Percentiles rank a stretch among this genome's conserved stretches.
Conservation (phyloP, 2,329 filamentous ascomycete species). For the Pseudohalonectria lignicola region DNA sequence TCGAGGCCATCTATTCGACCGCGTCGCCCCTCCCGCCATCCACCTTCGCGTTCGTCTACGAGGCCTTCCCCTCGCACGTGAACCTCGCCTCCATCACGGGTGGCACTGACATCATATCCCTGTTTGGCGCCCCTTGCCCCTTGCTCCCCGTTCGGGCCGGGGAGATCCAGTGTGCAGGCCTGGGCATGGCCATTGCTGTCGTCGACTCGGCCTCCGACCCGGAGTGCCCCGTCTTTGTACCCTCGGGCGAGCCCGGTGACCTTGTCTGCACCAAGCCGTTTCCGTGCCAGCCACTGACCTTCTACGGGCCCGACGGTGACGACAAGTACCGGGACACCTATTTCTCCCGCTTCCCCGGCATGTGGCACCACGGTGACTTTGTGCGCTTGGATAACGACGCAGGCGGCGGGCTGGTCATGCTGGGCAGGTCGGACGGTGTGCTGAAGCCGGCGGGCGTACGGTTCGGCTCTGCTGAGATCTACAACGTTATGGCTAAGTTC, state of each 20-base stretch:
- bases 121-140: constrained; percentile 80
- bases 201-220: constrained; percentile 44
- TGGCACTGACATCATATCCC: constrained; percentile 90
- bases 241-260: constrained; percentile 65
- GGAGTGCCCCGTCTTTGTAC: constrained; percentile 34
- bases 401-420: constrained; percentile 77
- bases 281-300: constrained; percentile 81
- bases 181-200: constrained; percentile 66
- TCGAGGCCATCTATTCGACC: constrained; percentile 87
- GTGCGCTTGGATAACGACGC: constrained; percentile 51
- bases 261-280: constrained; percentile 81
- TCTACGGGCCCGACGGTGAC: constrained; percentile 65
- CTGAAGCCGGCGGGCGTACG: constrained; percentile 85
- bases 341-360: constrained; percentile 68
- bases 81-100: constrained; percentile 92
- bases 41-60: constrained; percentile 84
- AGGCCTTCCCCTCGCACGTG: constrained; percentile 65
- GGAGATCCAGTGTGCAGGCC: constrained; percentile 66
- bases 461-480: constrained; percentile 92
- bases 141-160: constrained; percentile 61
- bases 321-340: constrained; percentile 76
- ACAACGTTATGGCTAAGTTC: constrained; percentile 80
- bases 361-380: constrained; percentile 96
- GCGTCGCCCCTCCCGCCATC: constrained; percentile 87
- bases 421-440: constrained; percentile 85